Base-by-base conservation (phyloP, 441 rosid species). In the Corymbia calophylla region DNA sequence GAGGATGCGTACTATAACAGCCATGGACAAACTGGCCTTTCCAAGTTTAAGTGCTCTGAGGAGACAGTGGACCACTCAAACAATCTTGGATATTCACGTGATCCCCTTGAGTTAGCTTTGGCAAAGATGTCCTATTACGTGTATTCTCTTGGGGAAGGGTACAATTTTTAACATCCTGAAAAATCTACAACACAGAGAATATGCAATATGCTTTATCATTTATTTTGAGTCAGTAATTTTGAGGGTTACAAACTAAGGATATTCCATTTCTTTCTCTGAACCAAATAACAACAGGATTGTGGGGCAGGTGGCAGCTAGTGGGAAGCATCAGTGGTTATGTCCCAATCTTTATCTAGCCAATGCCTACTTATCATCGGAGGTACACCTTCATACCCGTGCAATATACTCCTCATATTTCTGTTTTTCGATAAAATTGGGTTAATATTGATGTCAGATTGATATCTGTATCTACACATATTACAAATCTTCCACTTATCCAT, bases 131-230 rank as follows among this genome's bases (percentile, higher is more conserved):
- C 97, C 53, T 96, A 95, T 92, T 96, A 95, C 86, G 97, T 93
- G 48, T 96, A 96, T 94, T 94, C 98, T 90, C 94, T 97, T 27
- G 99, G 99, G 91, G 97, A 98, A 94, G 99, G 99, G 99, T 98
- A 96, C 89, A 94, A 1, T 89, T 88, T 87, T 88, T 87, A 54
- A 51, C 90, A 80, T 87, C 32, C 87, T 90, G 82, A 88, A 82
- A 77, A 58, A 6, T 77, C 84, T 44, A 17, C 51, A 7, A 77
- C 16, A 73, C 29, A 77, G n/a, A 77, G 82, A 44, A 47, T 39
- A 77, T 77, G 51, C 84, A 44, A 77, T 21, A 23, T 77, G 84
- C 84, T 77, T 77, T 44, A 4, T 77, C 51, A 12, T 77, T 44
- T 77, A 25, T 77, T 77, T 77, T 77, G 84, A 77, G 17, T 44